Base-by-base conservation (phyloP, 495 filamentous ascomycete species). In the Baudoinia panamericana region DNA sequence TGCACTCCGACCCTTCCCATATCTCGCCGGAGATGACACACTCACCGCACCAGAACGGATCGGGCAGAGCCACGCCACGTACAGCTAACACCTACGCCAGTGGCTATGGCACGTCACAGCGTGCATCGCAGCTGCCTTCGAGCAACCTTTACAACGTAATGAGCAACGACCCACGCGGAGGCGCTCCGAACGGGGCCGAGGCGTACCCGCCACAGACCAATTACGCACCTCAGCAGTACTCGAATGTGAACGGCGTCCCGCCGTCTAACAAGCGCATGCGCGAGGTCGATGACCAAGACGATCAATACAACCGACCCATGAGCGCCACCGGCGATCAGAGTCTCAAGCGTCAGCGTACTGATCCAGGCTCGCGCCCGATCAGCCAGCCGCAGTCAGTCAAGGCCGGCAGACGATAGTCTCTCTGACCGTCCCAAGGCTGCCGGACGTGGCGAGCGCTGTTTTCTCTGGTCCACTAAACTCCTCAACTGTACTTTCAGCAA, bases 111-210 rank as follows among this genome's bases (percentile, higher is more conserved):
- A 92, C 85, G 1, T 83, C 90, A 32, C 90, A 87, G 24, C 75
- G 84, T 20, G 69, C 68, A 8, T 67, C 54, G 22, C 69, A 70
- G 29, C 66, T 72, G 12, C 70, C 81, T 4, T 74, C 82, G 0
- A 84, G 83, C 60, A 90, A 78, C 50, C 65, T 94, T 28, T 93
- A 93, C 68, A 90, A 80, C 62, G 76, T 88, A 31, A 87, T 93
- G 58, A 87, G 78, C 53, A 46, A 50, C 23, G 85, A 88, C 58
- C 81, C 85, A 41, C 73, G 84, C 13, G 75, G 72, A 4, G 66
- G 75, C 1, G 63, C 75, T 6, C 57, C 66, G 13, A 88, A 87
- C 48, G 84, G 83, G 28, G 53, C 71, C 1, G 84, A 87, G 54
- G 30, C 34, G 19, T 63, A 63, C 44, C 42, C 50, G 18, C 17